Base-by-base conservation (phyloP, 495 filamentous ascomycete species). In the Talaromyces trachyspermus region DNA sequence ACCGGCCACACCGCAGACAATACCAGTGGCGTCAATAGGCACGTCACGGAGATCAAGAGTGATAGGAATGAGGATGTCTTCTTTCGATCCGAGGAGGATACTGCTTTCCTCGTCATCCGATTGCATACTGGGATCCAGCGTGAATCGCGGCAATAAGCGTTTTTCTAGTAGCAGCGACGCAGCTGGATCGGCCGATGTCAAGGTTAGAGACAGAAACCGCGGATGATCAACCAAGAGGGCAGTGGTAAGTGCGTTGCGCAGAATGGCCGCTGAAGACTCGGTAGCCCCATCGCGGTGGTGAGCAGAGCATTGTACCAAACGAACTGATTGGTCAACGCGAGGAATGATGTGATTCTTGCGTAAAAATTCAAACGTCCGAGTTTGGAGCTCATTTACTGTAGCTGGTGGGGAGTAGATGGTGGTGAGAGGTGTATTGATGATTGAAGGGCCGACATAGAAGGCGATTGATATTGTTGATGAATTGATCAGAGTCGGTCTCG, bases 1-100 rank as follows among this genome's bases (percentile, higher is more conserved):
- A 11, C 88, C 85, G 1, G 90, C 90, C 15, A 96, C 86, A 6
- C 90, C 90, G 54, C 88, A 95, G 27, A 96, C 88, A 45, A 96
- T 95, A 26, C 92, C 92, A 1, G 89, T 95, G 3, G 87, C 89
- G 62, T 95, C 90, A 18, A 89, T 73, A 1, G 90, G 88, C 2
- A 97, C 71, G 23, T 82, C 80, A 17, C 77, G 77, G 41, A 98
- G 71, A 54, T 96, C 89, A 2, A 98, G 75, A 51, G 86, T 91
- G 50, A 98, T 92, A 0, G 92, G 90, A 11, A 97, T 79, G 12
- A 95, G 76, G 25, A 80, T 77, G 41, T 88, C 84, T 39, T 88
- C 84, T 35, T 83, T 87, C 23, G 83, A 83, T 10, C 92, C 91
- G 0, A 94, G 77, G 1, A 97, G 71, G 4, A 84, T 61, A 9